Conservation (phyloP, 345 rosid species). For the Erysimum cheiranthoides region DNA sequence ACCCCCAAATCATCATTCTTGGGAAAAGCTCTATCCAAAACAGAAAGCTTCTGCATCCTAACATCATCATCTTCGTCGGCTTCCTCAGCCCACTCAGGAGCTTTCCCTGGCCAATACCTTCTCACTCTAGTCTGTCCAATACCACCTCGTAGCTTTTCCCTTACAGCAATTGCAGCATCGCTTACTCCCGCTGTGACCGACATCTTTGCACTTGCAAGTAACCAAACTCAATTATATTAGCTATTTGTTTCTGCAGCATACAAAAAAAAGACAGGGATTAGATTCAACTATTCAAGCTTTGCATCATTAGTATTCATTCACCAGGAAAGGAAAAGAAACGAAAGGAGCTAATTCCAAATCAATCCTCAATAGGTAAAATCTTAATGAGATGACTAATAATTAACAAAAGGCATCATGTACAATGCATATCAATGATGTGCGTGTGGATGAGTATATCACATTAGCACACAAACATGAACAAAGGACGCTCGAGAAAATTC, state of each 20-base stretch:
- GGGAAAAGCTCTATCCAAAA: constrained; percentile 64
- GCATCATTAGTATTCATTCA: neutral
- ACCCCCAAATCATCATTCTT: constrained; percentile 48
- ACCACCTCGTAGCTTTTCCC: constrained; percentile 76
- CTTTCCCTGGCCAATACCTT: constrained; percentile 82
- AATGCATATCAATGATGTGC: neutral
- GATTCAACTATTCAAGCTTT: constrained; percentile 23
- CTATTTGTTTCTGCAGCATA: constrained; percentile 9
- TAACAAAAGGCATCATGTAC: neutral
- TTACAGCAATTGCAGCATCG: constrained; percentile 60
- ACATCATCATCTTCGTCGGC: constrained; percentile 68
- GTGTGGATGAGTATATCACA: neutral
- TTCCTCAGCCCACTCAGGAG: constrained; percentile 78
- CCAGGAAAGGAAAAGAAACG: neutral
- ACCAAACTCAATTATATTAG: neutral
- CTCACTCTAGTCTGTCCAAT: constrained; percentile 74
- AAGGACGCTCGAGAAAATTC: neutral
- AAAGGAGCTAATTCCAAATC: neutral
- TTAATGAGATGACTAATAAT: neutral
- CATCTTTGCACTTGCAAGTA: constrained; percentile 45
- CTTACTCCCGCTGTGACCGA: constrained; percentile 81
- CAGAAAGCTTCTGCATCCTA: constrained; percentile 55
- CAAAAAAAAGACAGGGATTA: neutral
- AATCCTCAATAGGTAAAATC: neutral
- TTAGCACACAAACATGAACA: neutral